Evolutionary conservation across 768 basidiomycete genomes (phyloP).

Genomic region (Panus rudis): DNA sequence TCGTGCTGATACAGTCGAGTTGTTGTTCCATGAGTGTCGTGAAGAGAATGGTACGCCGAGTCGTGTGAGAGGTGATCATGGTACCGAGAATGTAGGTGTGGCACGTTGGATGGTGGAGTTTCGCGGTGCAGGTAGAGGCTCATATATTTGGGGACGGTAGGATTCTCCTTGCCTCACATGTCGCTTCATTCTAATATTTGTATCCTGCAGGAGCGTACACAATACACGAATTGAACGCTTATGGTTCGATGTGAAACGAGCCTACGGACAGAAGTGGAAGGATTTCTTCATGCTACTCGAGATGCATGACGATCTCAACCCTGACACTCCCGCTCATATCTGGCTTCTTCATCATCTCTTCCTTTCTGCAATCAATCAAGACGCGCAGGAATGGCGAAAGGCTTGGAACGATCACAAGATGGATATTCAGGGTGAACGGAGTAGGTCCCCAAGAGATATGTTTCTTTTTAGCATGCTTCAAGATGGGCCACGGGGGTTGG

Average conservation of each 20-base stretch:
- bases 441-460: constrained; percentile 21
- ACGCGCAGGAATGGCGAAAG: constrained; percentile 5
- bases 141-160: constrained; percentile 23
- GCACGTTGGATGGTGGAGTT: constrained; percentile 18
- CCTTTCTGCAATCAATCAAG: constrained; percentile 15
- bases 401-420: constrained; percentile 3
- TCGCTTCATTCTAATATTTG: not conserved
- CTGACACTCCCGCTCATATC: constrained; percentile 15
- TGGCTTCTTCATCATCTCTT: constrained; percentile 25
- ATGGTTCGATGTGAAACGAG: constrained; percentile 21
- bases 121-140: constrained; percentile 14
- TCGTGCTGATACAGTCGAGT: constrained; percentile 11
- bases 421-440: constrained; percentile 1
- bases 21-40: constrained; percentile 10
- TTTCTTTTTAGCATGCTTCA: constrained; percentile 26
- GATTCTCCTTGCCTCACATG: not conserved
- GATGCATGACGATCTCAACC: constrained; percentile 16
- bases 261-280: constrained; percentile 17
- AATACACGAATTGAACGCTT: constrained; percentile 22
- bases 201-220: constrained; percentile 15
- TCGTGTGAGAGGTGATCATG: constrained; percentile 21
- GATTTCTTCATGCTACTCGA: constrained; percentile 17
- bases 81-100: constrained; percentile 21
- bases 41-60: constrained; percentile 15
- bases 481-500: constrained; percentile 23